Conservation (phyloP, 2,329 filamentous ascomycete species). For the Nemania sp. region DNA sequence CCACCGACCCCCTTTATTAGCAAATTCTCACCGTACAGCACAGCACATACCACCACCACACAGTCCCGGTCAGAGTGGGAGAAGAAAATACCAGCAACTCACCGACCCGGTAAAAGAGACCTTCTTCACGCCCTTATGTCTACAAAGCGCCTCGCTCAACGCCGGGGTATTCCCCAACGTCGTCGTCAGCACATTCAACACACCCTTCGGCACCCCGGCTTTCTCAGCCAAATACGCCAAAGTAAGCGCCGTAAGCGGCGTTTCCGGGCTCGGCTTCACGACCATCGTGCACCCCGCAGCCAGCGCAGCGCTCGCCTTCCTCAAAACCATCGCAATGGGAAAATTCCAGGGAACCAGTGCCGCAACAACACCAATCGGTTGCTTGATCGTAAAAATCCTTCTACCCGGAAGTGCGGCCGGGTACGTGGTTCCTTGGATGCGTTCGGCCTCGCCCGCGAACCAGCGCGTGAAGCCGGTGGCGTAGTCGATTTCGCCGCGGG, state of each 20-base stretch:
- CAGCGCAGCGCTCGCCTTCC: slow-evolving; percentile 69
- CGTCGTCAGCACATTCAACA: slow-evolving; percentile 58
- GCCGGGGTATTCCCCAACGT: slow-evolving; percentile 48
- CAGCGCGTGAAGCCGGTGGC: slow-evolving; percentile 57
- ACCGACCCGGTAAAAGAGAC: slow-evolving; percentile 72
- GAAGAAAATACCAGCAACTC: slow-evolving; percentile 4
- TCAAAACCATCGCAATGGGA: slow-evolving; percentile 66
- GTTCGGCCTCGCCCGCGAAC: slow-evolving; percentile 57
- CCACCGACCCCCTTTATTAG: slow-evolving; percentile 12
- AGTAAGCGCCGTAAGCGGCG: slow-evolving; percentile 58
- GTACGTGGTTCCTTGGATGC: slow-evolving; percentile 61
- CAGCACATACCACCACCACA: too few species aligned
- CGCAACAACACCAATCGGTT: slow-evolving; percentile 69
- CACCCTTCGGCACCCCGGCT: slow-evolving; percentile 76
- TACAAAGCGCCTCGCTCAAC: slow-evolving; percentile 51
- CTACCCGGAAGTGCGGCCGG: slow-evolving; percentile 63
- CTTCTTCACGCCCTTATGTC: slow-evolving; percentile 56
- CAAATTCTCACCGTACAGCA: not conserved
- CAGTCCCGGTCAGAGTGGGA: too few species aligned
- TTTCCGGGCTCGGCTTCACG: slow-evolving; percentile 71
- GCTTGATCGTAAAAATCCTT: slow-evolving; percentile 72
- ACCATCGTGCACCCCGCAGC: slow-evolving; percentile 77
- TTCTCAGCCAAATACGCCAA: slow-evolving; percentile 60
- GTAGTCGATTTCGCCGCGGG: slow-evolving; percentile 59
- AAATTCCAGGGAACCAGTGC: slow-evolving; percentile 75